Percentiles rank a stretch among this genome's conserved stretches.
These are phyloP conservation scores for Vitis labrusca DNA, from an alignment of 164 flowering plant species.

Conservation along the genomic window DNA sequence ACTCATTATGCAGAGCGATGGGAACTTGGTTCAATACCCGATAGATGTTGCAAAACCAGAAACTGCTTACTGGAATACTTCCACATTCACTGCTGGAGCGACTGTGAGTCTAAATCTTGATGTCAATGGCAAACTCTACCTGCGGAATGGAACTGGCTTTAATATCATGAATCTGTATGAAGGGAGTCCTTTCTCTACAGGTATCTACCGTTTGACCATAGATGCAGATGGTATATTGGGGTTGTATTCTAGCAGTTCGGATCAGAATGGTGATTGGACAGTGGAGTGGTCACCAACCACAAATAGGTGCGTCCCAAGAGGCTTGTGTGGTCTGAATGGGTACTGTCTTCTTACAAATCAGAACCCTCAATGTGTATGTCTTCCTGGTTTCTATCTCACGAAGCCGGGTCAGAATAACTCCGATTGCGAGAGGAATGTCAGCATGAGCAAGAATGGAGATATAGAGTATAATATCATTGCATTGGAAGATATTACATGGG, in stretches of 20 bases:
- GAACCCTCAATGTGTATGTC: conserved; percentile 5
- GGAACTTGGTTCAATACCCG: conserved; percentile 25
- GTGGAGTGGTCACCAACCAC: not conserved
- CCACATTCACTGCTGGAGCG: not conserved
- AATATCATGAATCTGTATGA: not conserved
- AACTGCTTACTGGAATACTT: conserved; percentile 13
- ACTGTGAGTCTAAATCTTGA: conserved; percentile 16
- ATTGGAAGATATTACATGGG: not conserved
- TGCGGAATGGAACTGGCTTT: conserved; percentile 5
- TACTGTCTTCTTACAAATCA: conserved; percentile 9
- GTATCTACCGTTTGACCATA: conserved; percentile 10
- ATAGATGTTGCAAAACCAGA: not conserved
- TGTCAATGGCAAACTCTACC: conserved; percentile 5
- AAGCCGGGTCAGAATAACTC: conserved; percentile 1
- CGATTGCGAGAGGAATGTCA: conserved; percentile 9
- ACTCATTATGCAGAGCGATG: conserved; percentile 23
- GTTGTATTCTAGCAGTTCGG: conserved; percentile 5
- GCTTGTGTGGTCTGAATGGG: conserved; percentile 14
- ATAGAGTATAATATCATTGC: not conserved
- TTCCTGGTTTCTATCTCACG: conserved; percentile 13
- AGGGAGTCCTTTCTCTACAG: not conserved
- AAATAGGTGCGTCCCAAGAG: conserved; percentile 9
- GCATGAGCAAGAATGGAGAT: not conserved
- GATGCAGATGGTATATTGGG: conserved; percentile 17
- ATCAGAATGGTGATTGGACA: not conserved